Percentiles rank a stretch among this genome's conserved stretches.
These are phyloP conservation scores for Arabidopsis thaliana DNA, from an alignment of 345 rosid genomes.

Conservation along the genomic window TAIR10.1 NC_003076.8:16281501-16282000, in stretches of 20 bases:
- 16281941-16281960: constrained; percentile 98
- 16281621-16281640: constrained; percentile 93
- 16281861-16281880: constrained; percentile 91
- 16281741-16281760: constrained; percentile 93
- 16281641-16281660: constrained; percentile 71
- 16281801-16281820: constrained; percentile 97
- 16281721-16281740: constrained; percentile 95
- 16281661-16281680: constrained; percentile 76
- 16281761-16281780: constrained; percentile 96
- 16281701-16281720: constrained; percentile 92
- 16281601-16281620: constrained; percentile 80
- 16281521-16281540: constrained; percentile 46
- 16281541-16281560: constrained; percentile 58
- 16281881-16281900: constrained; percentile 95
- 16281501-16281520: constrained; percentile 36
- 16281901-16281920: constrained; percentile 95
- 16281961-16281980: constrained; percentile 60
- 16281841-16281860: constrained; percentile 48
- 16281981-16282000: constrained; percentile 91
- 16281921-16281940: constrained; percentile 97
- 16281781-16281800: constrained; percentile 96
- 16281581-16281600: constrained; percentile 42
- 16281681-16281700: constrained; percentile 97
- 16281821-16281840: constrained; percentile 78
- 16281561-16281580: constrained; percentile 62